These are phyloP conservation scores for Solanum appendiculatum DNA, from an alignment of 257 asterid species.

Conservation along the genomic window DNA sequence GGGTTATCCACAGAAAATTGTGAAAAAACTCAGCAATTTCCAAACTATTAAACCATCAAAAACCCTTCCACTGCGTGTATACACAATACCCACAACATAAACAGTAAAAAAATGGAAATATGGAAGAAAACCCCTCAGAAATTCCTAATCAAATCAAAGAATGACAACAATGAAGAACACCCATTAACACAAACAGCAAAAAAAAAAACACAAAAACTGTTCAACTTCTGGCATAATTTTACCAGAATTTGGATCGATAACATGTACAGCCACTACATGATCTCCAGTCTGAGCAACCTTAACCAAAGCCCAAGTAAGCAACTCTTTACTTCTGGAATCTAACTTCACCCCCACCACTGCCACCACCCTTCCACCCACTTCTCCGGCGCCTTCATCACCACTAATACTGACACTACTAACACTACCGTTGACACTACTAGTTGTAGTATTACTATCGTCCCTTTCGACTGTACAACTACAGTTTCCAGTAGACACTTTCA, in stretches of 20 bases:
- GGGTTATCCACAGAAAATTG: neutral
- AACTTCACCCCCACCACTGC: constrained; percentile 78
- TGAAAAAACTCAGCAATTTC: neutral
- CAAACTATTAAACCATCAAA: neutral
- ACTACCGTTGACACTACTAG: neutral
- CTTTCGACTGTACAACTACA: neutral
- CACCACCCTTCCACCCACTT: constrained; percentile 26
- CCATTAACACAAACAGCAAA: neutral
- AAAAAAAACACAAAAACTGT: constrained; percentile 19
- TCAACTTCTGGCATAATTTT: constrained; percentile 5
- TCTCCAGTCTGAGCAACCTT: constrained; percentile 79
- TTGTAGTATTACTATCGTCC: neutral
- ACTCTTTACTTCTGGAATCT: constrained; percentile 64
- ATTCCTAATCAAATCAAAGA: neutral
- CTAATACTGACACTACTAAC: neutral
- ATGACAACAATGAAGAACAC: neutral
- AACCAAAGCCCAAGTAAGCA: constrained; percentile 82
- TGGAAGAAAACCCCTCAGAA: neutral
- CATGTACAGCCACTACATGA: constrained; percentile 73
- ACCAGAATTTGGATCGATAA: constrained; percentile 64
- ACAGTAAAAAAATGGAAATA: neutral
- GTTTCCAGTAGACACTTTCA: neutral
- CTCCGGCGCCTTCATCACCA: constrained; percentile 11
- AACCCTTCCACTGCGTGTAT: neutral
- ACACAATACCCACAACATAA: neutral